These are phyloP conservation scores for Dorcoceras hygrometricum DNA, from an alignment of 257 asterid genomes.

Conservation along the genomic window DNA sequence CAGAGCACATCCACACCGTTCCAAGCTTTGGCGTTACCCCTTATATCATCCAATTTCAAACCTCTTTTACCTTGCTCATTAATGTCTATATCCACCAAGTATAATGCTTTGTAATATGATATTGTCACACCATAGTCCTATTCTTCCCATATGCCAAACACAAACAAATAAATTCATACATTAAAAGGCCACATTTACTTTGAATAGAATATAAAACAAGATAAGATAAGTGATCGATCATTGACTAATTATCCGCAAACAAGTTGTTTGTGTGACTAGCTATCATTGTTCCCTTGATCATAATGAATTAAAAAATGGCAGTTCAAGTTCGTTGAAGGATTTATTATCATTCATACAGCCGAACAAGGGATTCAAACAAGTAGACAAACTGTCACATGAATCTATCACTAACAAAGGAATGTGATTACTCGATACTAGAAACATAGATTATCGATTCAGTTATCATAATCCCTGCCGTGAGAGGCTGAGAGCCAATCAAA, in stretches of 20 bases:
- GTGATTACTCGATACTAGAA: too few species aligned
- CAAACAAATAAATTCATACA: not conserved
- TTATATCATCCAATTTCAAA: slow-evolving; percentile 71
- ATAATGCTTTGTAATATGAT: slow-evolving; percentile 85
- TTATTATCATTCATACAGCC: not conserved
- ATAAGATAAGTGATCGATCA: not conserved
- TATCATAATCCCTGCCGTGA: too few species aligned
- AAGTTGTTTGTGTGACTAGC: not conserved
- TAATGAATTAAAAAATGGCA: not conserved
- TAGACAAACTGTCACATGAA: not conserved
- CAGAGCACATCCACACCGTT: slow-evolving; percentile 73
- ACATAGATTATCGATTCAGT: too few species aligned
- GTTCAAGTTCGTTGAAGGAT: not conserved
- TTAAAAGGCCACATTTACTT: not conserved
- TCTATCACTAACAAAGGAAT: not conserved
- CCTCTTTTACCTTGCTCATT: slow-evolving; percentile 68
- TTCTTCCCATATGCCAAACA: not conserved
- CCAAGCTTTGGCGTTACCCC: slow-evolving; percentile 84
- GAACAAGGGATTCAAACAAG: not conserved
- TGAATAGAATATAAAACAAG: not conserved
- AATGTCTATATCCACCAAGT: slow-evolving; percentile 78
- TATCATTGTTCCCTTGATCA: not conserved
- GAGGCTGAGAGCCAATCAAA: not conserved
- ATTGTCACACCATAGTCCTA: slow-evolving; percentile 79
- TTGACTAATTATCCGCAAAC: too few species aligned